phyloP scores from a whole-genome alignment of 2,329 filamentous ascomycete genomes.

The Monilinia laxa region DNA sequence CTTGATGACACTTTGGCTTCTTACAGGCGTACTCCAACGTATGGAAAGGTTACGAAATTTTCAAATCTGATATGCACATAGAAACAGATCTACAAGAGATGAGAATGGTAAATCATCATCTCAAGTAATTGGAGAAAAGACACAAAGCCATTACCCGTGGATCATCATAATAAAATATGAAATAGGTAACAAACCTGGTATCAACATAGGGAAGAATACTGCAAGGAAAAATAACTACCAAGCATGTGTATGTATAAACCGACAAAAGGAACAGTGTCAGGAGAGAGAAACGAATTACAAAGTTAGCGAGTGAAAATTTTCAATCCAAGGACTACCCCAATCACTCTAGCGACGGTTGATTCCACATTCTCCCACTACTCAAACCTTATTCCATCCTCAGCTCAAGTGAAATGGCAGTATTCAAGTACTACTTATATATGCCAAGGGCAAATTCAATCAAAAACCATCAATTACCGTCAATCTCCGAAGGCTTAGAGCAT shows the following conservation, averaged over 20 bases:
- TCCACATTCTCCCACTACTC: neutral
- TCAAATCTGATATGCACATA: too few species aligned
- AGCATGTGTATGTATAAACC: neutral
- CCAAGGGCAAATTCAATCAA: neutral
- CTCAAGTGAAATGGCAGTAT: neutral
- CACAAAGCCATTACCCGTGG: too few species aligned
- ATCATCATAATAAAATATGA: too few species aligned
- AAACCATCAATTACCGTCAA: neutral
- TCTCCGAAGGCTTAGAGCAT: neutral
- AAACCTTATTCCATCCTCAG: conserved; percentile 12
- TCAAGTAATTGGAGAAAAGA: too few species aligned
- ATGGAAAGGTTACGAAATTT: too few species aligned
- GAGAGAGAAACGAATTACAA: neutral
- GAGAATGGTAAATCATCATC: too few species aligned
- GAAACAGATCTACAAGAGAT: too few species aligned
- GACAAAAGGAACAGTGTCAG: neutral
- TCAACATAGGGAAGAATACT: neutral
- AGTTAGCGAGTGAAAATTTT: neutral
- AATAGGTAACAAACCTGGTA: neutral
- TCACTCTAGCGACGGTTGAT: neutral
- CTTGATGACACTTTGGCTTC: too few species aligned
- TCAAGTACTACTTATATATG: neutral
- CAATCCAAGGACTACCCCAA: neutral
- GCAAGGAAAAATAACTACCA: neutral
- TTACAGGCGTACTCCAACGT: too few species aligned